These are phyloP conservation scores for Curvularia eragrostidis DNA, from an alignment of 2,329 filamentous ascomycete genomes.

Conservation along the genomic window DNA sequence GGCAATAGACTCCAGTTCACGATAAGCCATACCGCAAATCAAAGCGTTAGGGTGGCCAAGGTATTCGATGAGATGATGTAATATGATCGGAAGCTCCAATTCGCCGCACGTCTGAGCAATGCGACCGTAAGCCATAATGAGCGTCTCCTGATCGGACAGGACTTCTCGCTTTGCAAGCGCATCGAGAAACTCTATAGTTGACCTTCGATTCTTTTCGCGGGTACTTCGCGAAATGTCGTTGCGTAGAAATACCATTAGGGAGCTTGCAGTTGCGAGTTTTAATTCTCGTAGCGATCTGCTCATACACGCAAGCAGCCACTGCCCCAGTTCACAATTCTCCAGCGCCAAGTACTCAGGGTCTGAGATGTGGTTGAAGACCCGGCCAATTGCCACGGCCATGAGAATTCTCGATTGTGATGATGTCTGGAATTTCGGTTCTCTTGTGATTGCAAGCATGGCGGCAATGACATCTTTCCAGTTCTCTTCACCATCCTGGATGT, in stretches of 20 bases:
- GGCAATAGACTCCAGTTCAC: constrained; percentile 79
- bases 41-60: constrained; percentile 83
- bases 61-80: constrained; percentile 85
- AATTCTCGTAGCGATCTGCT: constrained; percentile 86
- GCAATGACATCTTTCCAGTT: constrained; percentile 46
- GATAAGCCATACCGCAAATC: constrained; percentile 80
- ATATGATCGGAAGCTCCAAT: constrained; percentile 83
- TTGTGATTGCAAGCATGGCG: constrained; percentile 39
- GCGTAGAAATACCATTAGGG: constrained; percentile 70
- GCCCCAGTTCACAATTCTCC: constrained; percentile 70
- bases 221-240: constrained; percentile 56
- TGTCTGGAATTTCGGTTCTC: constrained; percentile 37
- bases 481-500: constrained; percentile 23
- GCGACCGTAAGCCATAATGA: constrained; percentile 85
- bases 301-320: constrained; percentile 82
- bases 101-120: constrained; percentile 77
- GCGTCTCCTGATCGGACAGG: constrained; percentile 76
- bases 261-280: constrained; percentile 77
- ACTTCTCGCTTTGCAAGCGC: constrained; percentile 73
- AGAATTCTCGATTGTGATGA: constrained; percentile 40
- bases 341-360: constrained; percentile 69
- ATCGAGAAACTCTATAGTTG: constrained; percentile 73
- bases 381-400: constrained; percentile 61
- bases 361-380: constrained; percentile 71
- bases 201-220: constrained; percentile 69